Conservation (phyloP, 2,329 filamentous ascomycete genomes). For the Ophiostoma quercus region DNA sequence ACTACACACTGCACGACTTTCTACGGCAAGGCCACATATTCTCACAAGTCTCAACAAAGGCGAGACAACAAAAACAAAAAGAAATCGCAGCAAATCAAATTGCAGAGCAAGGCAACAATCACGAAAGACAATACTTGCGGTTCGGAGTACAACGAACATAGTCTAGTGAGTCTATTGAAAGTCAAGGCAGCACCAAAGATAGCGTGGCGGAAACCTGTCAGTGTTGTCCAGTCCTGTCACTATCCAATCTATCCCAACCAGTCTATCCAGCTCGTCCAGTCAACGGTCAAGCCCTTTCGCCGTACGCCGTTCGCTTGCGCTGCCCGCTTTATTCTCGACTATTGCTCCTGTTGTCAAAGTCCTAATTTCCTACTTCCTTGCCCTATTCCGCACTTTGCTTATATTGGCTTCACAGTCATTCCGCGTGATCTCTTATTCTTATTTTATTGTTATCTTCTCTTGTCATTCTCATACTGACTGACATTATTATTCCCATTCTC, state of each 20-base stretch:
- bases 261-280: not conserved
- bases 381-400: not conserved
- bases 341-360: not conserved
- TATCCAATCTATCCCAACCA: too few relatives aligned
- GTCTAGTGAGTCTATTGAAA: not conserved
- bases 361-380: not conserved
- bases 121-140: not conserved
- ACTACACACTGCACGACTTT: not conserved
- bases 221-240: not conserved
- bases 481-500: not conserved
- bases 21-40: not conserved
- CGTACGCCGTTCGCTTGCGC: not conserved
- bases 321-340: not conserved
- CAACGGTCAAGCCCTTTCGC: not conserved
- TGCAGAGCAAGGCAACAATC: not conserved
- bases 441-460: not conserved
- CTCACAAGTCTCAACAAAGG: not conserved
- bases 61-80: not conserved
- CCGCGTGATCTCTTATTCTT: not conserved
- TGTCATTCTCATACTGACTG: not conserved
- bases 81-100: not conserved
- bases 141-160: not conserved
- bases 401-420: slow-evolving; percentile 6
- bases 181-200: not conserved
- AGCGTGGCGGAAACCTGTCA: slow-evolving; percentile 8